Conservation (phyloP, 345 rosid genomes). For the Carallia pectinifolia region DNA sequence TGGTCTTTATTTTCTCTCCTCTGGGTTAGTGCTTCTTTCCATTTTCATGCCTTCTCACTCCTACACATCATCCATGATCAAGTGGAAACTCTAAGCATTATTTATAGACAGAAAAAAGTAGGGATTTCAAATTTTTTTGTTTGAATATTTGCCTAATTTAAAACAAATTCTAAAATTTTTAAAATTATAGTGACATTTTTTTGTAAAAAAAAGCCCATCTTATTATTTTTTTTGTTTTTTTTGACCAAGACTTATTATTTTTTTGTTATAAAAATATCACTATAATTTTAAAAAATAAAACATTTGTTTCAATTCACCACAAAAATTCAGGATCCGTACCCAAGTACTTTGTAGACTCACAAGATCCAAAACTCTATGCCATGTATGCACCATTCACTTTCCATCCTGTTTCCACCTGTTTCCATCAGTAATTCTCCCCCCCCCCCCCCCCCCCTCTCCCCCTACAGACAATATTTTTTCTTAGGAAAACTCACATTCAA, state of each 20-base stretch:
- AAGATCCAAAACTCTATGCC: conserved; percentile 27
- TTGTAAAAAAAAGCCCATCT: too few species aligned
- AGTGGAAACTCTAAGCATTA: neutral
- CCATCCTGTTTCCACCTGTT: conserved; percentile 8
- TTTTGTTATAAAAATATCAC: too few species aligned
- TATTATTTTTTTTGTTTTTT: too few species aligned
- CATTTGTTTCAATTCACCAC: too few species aligned
- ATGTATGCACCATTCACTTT: conserved; percentile 14
- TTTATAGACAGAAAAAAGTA: neutral
- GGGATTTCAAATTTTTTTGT: too few species aligned
- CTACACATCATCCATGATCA: neutral
- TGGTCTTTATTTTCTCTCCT: neutral
- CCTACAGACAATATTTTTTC: neutral
- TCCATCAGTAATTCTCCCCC: conserved; percentile 12
- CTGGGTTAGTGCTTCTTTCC: conserved; percentile 6
- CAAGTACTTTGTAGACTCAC: neutral
- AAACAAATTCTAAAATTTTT: too few species aligned
- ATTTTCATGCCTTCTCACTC: neutral
- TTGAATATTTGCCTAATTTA: too few species aligned
- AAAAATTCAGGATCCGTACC: too few species aligned
- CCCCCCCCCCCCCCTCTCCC: conserved; percentile 6
- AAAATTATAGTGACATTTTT: too few species aligned
- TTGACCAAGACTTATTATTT: too few species aligned
- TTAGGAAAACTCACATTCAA: neutral
- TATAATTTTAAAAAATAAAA: too few species aligned